phyloP scores from a whole-genome alignment of 2,329 filamentous ascomycete species.

The Colletotrichum musae region DNA sequence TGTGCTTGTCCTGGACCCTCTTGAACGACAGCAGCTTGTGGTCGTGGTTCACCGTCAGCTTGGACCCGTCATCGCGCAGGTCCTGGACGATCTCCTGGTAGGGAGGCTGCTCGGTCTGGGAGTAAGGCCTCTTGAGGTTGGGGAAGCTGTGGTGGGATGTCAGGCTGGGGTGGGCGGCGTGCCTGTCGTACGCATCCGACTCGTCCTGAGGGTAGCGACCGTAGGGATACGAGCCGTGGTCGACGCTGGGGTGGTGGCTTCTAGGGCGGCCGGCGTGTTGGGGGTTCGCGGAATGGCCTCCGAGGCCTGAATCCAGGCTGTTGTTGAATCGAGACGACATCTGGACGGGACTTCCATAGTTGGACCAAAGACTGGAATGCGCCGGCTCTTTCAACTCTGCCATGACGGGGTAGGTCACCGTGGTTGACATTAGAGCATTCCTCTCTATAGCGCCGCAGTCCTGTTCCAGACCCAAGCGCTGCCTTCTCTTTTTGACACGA shows the following conservation, averaged over 20 bases:
- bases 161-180: slow-evolving; percentile 63
- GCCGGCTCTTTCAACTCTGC: slow-evolving; percentile 74
- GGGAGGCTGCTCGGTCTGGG: slow-evolving; percentile 67
- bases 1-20: slow-evolving; percentile 71
- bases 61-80: slow-evolving; percentile 70
- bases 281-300: slow-evolving; percentile 60
- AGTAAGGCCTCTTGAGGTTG: slow-evolving; percentile 71
- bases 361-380: slow-evolving; percentile 71
- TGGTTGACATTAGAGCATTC: slow-evolving; percentile 74
- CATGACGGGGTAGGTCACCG: slow-evolving; percentile 73
- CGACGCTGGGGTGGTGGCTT: slow-evolving; percentile 64
- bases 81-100: slow-evolving; percentile 75
- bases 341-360: slow-evolving; percentile 69
- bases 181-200: slow-evolving; percentile 67
- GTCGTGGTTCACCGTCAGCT: slow-evolving; percentile 71
- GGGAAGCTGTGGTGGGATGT: slow-evolving; percentile 67
- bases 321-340: slow-evolving; percentile 66
- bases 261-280: slow-evolving; percentile 66
- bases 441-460: slow-evolving; percentile 46
- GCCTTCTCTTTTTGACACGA: slow-evolving; percentile 39
- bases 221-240: slow-evolving; percentile 67
- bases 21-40: slow-evolving; percentile 74
- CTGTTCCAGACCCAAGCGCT: slow-evolving; percentile 39
- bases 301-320: slow-evolving; percentile 64
- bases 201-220: slow-evolving; percentile 70